A percentile compares a stretch with the other conserved stretches of the same genome.
These are phyloP conservation scores for Schizopora paradoxa DNA, from an alignment of 1,284 basidiomycete genomes.

Conservation along the genomic window DNA sequence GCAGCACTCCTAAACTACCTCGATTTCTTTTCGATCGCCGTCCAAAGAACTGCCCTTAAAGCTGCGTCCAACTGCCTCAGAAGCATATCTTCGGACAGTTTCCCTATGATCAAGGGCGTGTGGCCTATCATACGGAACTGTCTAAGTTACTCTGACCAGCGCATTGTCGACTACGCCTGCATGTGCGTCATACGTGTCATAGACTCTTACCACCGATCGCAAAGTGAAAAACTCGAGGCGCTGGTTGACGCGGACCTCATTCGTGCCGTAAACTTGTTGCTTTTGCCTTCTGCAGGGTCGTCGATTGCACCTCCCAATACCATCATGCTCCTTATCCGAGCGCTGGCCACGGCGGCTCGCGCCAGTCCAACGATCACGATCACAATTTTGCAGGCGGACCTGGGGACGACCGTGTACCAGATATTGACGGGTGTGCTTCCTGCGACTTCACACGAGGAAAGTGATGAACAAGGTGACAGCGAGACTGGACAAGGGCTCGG, in stretches of 20 bases:
- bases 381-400: slow-evolving; percentile 81
- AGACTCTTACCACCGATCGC: slow-evolving; percentile 83
- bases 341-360: slow-evolving; percentile 79
- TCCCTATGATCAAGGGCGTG: slow-evolving; percentile 80
- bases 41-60: slow-evolving; percentile 93
- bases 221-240: slow-evolving; percentile 78
- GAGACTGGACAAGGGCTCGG: slow-evolving; percentile 68
- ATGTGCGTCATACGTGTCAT: slow-evolving; percentile 89
- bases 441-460: slow-evolving; percentile 45
- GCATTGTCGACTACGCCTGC: slow-evolving; percentile 90
- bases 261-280: slow-evolving; percentile 75
- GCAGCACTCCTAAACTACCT: slow-evolving; percentile 88
- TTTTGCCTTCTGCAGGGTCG: slow-evolving; percentile 83
- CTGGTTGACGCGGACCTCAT: slow-evolving; percentile 83
- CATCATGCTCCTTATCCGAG: slow-evolving; percentile 83
- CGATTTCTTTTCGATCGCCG: slow-evolving; percentile 95
- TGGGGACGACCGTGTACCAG: slow-evolving; percentile 87
- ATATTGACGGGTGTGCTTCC: slow-evolving; percentile 90
- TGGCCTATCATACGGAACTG: slow-evolving; percentile 93
- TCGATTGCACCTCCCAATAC: slow-evolving; percentile 81
- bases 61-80: slow-evolving; percentile 94
- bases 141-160: slow-evolving; percentile 85
- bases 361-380: slow-evolving; percentile 84
- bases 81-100: slow-evolving; percentile 82
- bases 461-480: slow-evolving; percentile 61